Evolutionary conservation across 345 rosid species (phyloP).

Genomic region (Eutrema yunnanense): DNA sequence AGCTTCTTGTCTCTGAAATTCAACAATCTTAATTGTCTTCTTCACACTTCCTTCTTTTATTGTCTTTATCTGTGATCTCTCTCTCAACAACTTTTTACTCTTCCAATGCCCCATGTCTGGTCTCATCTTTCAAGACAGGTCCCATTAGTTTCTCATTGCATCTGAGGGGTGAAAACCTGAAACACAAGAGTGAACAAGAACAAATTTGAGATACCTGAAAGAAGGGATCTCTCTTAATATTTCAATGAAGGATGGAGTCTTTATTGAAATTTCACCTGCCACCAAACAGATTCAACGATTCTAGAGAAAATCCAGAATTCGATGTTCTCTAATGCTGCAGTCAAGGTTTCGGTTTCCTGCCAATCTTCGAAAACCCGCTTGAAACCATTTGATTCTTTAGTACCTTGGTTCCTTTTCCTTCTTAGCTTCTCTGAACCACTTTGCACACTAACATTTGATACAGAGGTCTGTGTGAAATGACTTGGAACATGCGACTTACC

Average conservation of each 20-base stretch:
- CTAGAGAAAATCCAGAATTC: conserved; percentile 93
- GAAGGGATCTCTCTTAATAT: neutral
- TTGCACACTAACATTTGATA: conserved; percentile 34
- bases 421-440: conserved; percentile 4
- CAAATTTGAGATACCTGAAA: neutral
- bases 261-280: conserved; percentile 57
- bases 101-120: too few relatives aligned
- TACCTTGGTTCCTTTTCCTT: neutral
- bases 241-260: too few relatives aligned
- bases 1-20: too few relatives aligned
- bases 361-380: conserved; percentile 50
- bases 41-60: too few relatives aligned
- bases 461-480: conserved; percentile 30
- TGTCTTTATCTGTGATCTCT: too few relatives aligned
- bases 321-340: conserved; percentile 58
- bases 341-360: conserved; percentile 82
- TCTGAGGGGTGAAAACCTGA: conserved; percentile 83
- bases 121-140: conserved; percentile 31
- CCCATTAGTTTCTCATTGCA: conserved; percentile 62
- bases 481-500: conserved; percentile 32
- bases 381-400: conserved; percentile 25
- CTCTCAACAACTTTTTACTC: too few relatives aligned
- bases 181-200: neutral
- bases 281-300: conserved; percentile 90
- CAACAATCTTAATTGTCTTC: too few relatives aligned